Evolutionary conservation across 208 protist genomes (phyloP), one percentile per base, ranked within the genome.

Genomic region (Naegleria lovaniensis): DNA sequence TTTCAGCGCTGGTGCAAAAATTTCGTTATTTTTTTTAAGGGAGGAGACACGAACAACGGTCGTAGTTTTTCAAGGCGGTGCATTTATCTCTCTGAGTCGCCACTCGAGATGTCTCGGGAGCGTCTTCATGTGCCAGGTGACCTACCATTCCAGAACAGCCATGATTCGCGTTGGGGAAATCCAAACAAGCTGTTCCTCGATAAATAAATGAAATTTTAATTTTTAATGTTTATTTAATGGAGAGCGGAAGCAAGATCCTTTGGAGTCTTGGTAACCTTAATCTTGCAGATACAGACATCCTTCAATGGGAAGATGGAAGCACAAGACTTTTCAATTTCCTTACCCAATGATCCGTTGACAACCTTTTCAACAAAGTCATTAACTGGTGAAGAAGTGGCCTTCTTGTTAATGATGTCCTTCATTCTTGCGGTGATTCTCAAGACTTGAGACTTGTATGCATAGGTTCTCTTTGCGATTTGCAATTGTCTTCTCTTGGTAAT

Each of bases 251-350:
- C 93, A 92, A 99, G 98, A 92, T 98, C 96, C 95, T 99, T 99
- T 92, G 98, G 98, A 58, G 95, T 95, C 94, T 98, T 98, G 83
- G 99, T 91, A 41, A 99, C 95, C 95, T 99, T 98, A 86, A 97
- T 95, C 95, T 99, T 99, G 94, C 98, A 96, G 94, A 99, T 98
- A 96, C 95, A 98, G 55, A 99, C 97, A 92, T 99, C 97, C 92
- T 98, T 95, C 29, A 99, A 93, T 86, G 98, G 99, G 96, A 98
- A 99, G 94, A 99, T 98, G 75, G 93, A 91, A 89, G 95, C 93
- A 95, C 96, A 98, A 88, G 95, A 96, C 93, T 96, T 96, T 92
- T 96, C 94, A 92, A 99, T 99, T 92, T 98, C 94, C 91, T 98
- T 96, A 90, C 96, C 96, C 79, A 99, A 98, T 67, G 94, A 94